phyloP scores from a whole-genome alignment of 768 basidiomycete species.

The Suillus brevipes region DNA sequence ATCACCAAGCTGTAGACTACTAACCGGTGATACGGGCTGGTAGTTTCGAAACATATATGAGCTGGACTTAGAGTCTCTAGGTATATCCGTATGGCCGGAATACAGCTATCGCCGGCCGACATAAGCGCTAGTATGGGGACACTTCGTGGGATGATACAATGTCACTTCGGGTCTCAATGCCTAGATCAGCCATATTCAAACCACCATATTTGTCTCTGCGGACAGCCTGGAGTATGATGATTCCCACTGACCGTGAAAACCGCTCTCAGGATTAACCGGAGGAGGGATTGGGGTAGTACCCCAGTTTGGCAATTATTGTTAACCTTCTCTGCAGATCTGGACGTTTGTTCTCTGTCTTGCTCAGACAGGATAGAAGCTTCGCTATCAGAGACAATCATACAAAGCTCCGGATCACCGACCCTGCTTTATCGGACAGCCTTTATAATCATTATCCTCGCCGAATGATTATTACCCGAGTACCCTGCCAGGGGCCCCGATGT shows the following conservation, averaged over 20 bases:
- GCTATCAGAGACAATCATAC: background rate
- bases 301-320: background rate
- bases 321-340: background rate
- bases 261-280: background rate
- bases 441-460: background rate
- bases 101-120: background rate
- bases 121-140: background rate
- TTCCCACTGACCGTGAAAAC: constrained; percentile 1
- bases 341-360: background rate
- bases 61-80: background rate
- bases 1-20: constrained; percentile 21
- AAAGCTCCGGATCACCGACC: background rate
- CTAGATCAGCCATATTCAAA: background rate
- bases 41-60: background rate
- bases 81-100: background rate
- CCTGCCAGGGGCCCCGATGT: background rate
- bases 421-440: background rate
- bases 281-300: background rate
- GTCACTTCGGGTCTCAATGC: background rate
- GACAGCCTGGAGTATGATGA: background rate
- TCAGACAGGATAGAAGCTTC: background rate
- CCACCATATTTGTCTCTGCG: background rate
- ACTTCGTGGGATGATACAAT: background rate
- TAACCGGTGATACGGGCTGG: background rate
- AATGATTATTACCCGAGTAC: background rate